Evolutionary conservation across 2,329 filamentous ascomycete genomes (phyloP), one percentile per base, ranked within the genome.

Genomic region (Pseudogymnoascus sp.): DNA sequence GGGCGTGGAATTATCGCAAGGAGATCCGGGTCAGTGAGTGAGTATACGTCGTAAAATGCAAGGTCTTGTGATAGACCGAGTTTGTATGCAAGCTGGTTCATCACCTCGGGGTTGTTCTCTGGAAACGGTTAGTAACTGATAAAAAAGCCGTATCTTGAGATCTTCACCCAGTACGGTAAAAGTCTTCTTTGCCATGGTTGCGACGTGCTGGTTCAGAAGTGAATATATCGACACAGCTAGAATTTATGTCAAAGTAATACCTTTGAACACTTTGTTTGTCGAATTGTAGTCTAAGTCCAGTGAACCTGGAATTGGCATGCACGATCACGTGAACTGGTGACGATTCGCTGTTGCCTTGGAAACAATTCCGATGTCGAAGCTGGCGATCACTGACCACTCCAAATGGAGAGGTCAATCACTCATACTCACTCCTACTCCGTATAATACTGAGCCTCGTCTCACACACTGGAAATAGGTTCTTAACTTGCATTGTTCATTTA

Each of bases 1-100:
- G 95, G 95, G 1, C 93, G 90, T 0, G 95, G 93, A 42, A 97
- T 86, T 76, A 96, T 84, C 86, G 86, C 84, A 61, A 97, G 86
- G 40, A 97, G 83, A 62, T 92, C 87, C 0, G 90, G 87, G 62
- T 97, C 93, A 67, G 89, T 88, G 72, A 97, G 87, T 69, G 88
- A 93, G 83, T 88, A 97, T 75, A 97, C 91, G 77, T 97, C 93
- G 80, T 96, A 88, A 77, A 96, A 87, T 70, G 85, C 82, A 53
- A 97, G 83, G 26, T 83, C 80, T n/a, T 78, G 72, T n/a, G 89
- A 89, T 63, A 97, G 85, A 67, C 93, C 93, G 26, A 97, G 89
- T 69, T 86, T 86, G 78, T 89, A 90, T 60, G 96, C 84, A 36
- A 97, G 87, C 47, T 82, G 78, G 62, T 87, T 93, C 87, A 97